Conservation (phyloP, 1,284 basidiomycete genomes). For the Laetiporus sulphureus region DNA sequence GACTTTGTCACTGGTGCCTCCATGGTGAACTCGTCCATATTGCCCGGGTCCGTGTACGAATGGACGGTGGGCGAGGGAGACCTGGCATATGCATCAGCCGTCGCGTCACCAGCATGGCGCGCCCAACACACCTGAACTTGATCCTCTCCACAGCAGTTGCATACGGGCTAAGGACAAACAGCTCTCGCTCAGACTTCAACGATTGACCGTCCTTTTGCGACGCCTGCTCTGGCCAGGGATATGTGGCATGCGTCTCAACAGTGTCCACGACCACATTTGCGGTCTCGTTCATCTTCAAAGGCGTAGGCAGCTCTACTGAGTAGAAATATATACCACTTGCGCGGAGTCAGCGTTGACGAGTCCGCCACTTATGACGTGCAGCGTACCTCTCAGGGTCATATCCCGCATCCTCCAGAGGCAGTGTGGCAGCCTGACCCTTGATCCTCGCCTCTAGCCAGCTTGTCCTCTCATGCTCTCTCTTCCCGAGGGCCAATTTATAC, state of each 20-base stretch:
- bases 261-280: slow-evolving; percentile 74
- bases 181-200: slow-evolving; percentile 71
- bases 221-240: slow-evolving; percentile 70
- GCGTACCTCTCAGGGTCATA: slow-evolving; percentile 46
- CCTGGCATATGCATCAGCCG: slow-evolving; percentile 30
- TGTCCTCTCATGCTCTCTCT: slow-evolving; percentile 57
- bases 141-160: slow-evolving; percentile 75
- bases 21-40: slow-evolving; percentile 46
- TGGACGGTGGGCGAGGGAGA: slow-evolving; percentile 60
- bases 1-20: slow-evolving; percentile 65
- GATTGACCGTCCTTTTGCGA: slow-evolving; percentile 77
- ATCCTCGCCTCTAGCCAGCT: slow-evolving; percentile 78
- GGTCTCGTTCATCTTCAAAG: slow-evolving; percentile 47
- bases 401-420: slow-evolving; percentile 47
- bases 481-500: slow-evolving; percentile 68
- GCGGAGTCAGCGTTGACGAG: neutral
- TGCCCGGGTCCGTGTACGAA: slow-evolving; percentile 60
- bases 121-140: slow-evolving; percentile 69
- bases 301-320: slow-evolving; percentile 36
- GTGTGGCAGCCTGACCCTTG: slow-evolving; percentile 58
- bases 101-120: neutral
- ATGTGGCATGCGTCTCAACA: slow-evolving; percentile 68
- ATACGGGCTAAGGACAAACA: slow-evolving; percentile 81
- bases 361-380: slow-evolving; percentile 1
- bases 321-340: slow-evolving; percentile 34